A percentile compares a stretch with the other conserved stretches of the same genome.
phyloP scores from a whole-genome alignment of 2,329 filamentous ascomycete species.

The Fusarium sp. region DNA sequence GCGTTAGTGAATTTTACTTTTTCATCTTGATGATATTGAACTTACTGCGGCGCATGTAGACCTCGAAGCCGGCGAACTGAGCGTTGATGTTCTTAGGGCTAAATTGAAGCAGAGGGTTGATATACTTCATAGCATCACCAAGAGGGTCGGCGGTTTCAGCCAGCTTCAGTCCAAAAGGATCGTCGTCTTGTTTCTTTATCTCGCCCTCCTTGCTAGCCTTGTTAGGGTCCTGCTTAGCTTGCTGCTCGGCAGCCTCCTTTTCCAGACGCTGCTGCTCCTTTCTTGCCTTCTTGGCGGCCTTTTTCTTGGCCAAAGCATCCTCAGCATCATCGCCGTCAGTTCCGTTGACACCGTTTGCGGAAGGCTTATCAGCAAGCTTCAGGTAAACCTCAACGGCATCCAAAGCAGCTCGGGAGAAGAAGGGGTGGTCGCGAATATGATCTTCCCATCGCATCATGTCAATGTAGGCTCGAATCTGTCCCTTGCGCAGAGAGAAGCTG shows the following conservation, averaged over 20 bases:
- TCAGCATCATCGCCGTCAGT: constrained; percentile 63
- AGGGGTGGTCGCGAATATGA: constrained; percentile 88
- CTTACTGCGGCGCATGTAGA: constrained; percentile 86
- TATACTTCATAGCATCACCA: constrained; percentile 87
- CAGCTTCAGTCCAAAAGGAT: constrained; percentile 85
- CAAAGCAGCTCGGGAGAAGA: constrained; percentile 86
- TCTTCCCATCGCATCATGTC: constrained; percentile 99
- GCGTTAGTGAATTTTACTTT: neutral
- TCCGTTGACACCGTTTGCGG: constrained; percentile 73
- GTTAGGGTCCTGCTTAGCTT: constrained; percentile 85
- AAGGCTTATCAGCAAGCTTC: constrained; percentile 79
- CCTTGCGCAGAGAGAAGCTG: constrained; percentile 95
- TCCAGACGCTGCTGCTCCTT: constrained; percentile 76
- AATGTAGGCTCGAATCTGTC: constrained; percentile 92
- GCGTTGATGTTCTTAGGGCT: constrained; percentile 84
- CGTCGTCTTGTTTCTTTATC: constrained; percentile 88
- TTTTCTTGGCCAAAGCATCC: constrained; percentile 79
- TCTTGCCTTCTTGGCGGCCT: constrained; percentile 89
- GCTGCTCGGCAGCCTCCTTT: constrained; percentile 82
- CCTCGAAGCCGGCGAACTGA: constrained; percentile 89
- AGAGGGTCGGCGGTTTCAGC: constrained; percentile 85
- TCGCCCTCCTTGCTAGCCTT: constrained; percentile 74
- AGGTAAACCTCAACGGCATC: constrained; percentile 85
- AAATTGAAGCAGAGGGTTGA: constrained; percentile 83
- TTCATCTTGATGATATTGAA: constrained; percentile 21